A percentile compares a stretch with the other conserved stretches of the same genome.
These are phyloP conservation scores for Podospora didyma DNA, from an alignment of 495 filamentous ascomycete genomes.

Conservation along the genomic window DNA sequence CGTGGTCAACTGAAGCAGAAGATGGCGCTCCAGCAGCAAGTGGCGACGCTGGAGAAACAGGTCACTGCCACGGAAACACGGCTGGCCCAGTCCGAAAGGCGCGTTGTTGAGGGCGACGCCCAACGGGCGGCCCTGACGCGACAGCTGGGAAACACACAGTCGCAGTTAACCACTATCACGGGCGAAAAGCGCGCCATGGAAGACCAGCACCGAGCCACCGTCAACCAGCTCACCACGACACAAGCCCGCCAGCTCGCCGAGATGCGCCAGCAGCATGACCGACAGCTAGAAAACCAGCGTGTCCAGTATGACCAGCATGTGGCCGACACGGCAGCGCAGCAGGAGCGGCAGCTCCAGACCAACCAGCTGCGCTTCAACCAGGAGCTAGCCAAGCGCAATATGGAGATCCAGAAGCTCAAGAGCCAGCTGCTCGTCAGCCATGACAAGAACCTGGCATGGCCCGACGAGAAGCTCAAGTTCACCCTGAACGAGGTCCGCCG, in stretches of 20 bases:
- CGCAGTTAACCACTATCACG: neutral
- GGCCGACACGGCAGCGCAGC: neutral
- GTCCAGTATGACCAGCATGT: neutral
- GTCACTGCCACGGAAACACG: neutral
- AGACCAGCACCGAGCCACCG: neutral
- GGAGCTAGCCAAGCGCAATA: neutral
- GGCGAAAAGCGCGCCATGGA: neutral
- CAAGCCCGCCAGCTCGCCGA: neutral
- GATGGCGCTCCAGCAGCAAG: neutral
- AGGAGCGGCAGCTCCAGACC: neutral
- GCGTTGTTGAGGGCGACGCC: neutral
- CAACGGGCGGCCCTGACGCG: neutral
- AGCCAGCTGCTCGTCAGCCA: neutral
- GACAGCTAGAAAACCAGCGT: neutral
- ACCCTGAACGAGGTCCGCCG: neutral
- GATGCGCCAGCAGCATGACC: neutral
- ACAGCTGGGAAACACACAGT: neutral
- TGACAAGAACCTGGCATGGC: conserved; percentile 2
- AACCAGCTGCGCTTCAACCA: neutral
- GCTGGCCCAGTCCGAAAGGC: neutral
- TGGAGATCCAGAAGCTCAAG: neutral
- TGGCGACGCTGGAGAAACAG: neutral
- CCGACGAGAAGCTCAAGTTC: conserved; percentile 3
- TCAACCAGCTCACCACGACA: neutral
- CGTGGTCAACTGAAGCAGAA: neutral